Conservation (phyloP, 768 basidiomycete genomes). For the Hirschioporus abietinus region DNA sequence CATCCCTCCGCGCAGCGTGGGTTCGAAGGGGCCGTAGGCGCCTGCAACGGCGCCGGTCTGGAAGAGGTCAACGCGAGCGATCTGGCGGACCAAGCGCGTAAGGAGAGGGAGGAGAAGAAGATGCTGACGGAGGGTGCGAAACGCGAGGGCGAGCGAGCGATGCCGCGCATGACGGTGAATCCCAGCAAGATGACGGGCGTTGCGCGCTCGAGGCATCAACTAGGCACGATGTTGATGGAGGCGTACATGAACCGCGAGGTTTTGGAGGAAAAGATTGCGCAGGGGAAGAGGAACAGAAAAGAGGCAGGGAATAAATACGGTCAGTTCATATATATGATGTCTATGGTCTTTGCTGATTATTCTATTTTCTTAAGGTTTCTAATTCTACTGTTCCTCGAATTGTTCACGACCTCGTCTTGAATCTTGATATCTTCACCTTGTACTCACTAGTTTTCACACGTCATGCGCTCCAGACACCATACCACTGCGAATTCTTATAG, state of each 20-base stretch:
- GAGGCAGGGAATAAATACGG: conserved; percentile 93
- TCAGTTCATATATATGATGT: conserved; percentile 22
- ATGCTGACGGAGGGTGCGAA: conserved; percentile 59
- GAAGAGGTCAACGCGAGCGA: conserved; percentile 58
- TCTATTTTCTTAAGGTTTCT: not conserved
- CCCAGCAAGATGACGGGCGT: conserved; percentile 64
- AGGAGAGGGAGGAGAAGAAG: conserved; percentile 69
- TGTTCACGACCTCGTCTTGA: not conserved
- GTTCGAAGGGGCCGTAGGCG: conserved; percentile 55
- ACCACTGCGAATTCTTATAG: no score
- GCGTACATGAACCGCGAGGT: conserved; percentile 81
- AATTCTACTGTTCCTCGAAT: not conserved
- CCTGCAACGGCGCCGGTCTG: conserved; percentile 30
- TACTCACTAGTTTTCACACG: not conserved
- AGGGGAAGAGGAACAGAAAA: conserved; percentile 78
- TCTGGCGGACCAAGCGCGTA: conserved; percentile 76
- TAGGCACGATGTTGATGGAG: conserved; percentile 74
- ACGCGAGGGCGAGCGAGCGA: conserved; percentile 42
- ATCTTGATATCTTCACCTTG: not conserved
- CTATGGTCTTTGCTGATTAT: not conserved
- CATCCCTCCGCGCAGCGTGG: conserved; percentile 44
- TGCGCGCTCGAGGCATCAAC: conserved; percentile 70
- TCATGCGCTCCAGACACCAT: no score
- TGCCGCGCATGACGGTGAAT: conserved; percentile 80
- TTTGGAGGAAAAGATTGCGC: conserved; percentile 78